Percentiles rank a stretch among this genome's conserved stretches.
These are phyloP conservation scores for Eragrostis nindensis DNA, from an alignment of 176 grass and related monocot species.

Conservation along the genomic window DNA sequence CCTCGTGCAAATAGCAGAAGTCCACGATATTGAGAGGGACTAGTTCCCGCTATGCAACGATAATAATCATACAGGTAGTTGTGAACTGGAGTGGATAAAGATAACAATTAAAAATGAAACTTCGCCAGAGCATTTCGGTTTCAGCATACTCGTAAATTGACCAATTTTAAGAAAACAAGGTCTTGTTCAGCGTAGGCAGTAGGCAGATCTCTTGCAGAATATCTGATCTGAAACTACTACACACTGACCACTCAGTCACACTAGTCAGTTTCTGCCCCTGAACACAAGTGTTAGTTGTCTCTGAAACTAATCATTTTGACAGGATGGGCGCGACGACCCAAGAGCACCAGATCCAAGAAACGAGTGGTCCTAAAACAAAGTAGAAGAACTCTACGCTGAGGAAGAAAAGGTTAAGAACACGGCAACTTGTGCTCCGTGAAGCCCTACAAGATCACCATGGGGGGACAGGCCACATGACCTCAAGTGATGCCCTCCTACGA, in stretches of 20 bases:
- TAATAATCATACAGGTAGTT: background rate
- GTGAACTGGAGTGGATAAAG: background rate
- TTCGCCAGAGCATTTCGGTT: background rate
- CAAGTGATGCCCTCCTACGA: constrained; percentile 28
- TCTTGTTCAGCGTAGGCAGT: background rate
- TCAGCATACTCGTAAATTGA: background rate
- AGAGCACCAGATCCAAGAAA: constrained; percentile 50
- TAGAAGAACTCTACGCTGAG: background rate
- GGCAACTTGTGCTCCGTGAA: constrained; percentile 48
- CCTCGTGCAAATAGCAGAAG: background rate
- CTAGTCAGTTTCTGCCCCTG: background rate
- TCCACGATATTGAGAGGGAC: background rate
- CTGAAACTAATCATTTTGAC: constrained; percentile 51
- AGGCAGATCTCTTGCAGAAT: background rate
- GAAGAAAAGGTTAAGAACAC: constrained; percentile 14
- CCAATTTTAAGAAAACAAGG: background rate
- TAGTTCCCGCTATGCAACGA: background rate
- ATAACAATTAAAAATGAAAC: background rate
- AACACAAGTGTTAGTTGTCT: constrained; percentile 27
- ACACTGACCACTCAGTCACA: background rate
- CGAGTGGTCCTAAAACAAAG: constrained; percentile 30
- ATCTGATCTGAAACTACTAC: background rate
- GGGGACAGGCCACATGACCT: constrained; percentile 55
- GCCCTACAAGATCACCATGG: constrained; percentile 46
- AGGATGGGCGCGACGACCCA: background rate